Percentiles rank a stretch among this genome's conserved stretches.
Conservation (phyloP, 768 basidiomycete species). For the Leccinellum luteum region DNA sequence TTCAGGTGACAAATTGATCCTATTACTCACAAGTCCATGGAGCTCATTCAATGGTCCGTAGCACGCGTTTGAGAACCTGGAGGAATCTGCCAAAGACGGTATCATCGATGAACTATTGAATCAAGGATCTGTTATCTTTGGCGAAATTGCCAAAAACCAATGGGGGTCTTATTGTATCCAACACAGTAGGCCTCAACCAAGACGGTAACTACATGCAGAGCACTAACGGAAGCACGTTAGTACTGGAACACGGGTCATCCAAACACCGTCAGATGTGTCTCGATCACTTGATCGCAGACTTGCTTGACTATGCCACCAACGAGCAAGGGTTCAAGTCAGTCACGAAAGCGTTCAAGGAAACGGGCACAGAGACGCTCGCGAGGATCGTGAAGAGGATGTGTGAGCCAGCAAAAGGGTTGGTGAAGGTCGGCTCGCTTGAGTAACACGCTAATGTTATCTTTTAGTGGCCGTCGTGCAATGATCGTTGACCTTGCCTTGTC, state of each 20-base stretch:
- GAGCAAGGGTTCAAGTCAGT: conserved; percentile 89
- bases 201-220: background rate
- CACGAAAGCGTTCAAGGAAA: conserved; percentile 84
- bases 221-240: conserved; percentile 35
- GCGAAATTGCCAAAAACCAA: conserved; percentile 80
- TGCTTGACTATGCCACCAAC: conserved; percentile 76
- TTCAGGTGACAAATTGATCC: conserved; percentile 56
- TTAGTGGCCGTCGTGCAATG: conserved; percentile 72
- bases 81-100: conserved; percentile 78
- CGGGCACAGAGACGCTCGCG: conserved; percentile 72
- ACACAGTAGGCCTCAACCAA: conserved; percentile 59
- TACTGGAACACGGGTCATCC: conserved; percentile 81
- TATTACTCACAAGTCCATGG: background rate
- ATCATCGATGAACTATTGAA: conserved; percentile 83
- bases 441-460: conserved; percentile 20
- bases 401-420: conserved; percentile 77
- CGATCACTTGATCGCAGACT: conserved; percentile 72
- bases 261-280: conserved; percentile 73
- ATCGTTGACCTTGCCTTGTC: conserved; percentile 85
- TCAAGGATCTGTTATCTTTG: conserved; percentile 63
- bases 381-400: conserved; percentile 79
- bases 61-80: conserved; percentile 86
- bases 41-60: conserved; percentile 28
- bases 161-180: conserved; percentile 90
- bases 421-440: background rate